These are phyloP conservation scores for Uronychia setigera DNA, from an alignment of 73 alveolate genomes.

Conservation along the genomic window DNA sequence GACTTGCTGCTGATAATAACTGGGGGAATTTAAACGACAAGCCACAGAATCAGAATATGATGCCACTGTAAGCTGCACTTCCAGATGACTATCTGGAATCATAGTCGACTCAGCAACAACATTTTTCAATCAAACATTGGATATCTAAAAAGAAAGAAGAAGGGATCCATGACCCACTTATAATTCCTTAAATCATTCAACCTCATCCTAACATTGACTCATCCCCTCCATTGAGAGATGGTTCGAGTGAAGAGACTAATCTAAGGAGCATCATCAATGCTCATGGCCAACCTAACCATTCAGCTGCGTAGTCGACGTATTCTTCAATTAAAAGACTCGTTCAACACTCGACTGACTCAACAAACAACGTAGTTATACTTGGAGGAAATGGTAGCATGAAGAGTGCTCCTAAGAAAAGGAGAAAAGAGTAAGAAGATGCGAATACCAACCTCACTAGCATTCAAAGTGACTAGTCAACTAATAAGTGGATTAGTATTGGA, in stretches of 20 bases:
- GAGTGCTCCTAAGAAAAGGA: not conserved
- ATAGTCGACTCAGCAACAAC: not conserved
- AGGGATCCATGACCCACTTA: not conserved
- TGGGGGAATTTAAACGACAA: too few species aligned
- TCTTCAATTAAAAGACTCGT: not conserved
- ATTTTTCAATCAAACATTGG: not conserved
- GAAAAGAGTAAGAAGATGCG: not conserved
- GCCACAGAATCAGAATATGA: not conserved
- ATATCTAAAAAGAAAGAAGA: not conserved
- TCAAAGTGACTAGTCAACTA: not conserved
- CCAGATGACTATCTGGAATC: constrained; percentile 1
- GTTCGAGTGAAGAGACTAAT: not conserved
- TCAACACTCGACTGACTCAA: not conserved
- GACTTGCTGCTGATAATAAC: too few species aligned
- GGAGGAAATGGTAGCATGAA: not conserved
- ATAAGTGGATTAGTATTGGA: not conserved
- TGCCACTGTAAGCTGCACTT: not conserved
- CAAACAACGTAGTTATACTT: not conserved
- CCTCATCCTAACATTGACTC: not conserved
- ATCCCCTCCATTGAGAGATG: not conserved
- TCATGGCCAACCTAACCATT: not conserved
- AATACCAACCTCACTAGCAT: not conserved
- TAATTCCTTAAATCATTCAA: not conserved
- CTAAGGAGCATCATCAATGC: not conserved
- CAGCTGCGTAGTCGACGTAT: not conserved